Evolutionary conservation across 1,284 basidiomycete genomes (phyloP).

Genomic region (Microbotryum scabiosae): DNA sequence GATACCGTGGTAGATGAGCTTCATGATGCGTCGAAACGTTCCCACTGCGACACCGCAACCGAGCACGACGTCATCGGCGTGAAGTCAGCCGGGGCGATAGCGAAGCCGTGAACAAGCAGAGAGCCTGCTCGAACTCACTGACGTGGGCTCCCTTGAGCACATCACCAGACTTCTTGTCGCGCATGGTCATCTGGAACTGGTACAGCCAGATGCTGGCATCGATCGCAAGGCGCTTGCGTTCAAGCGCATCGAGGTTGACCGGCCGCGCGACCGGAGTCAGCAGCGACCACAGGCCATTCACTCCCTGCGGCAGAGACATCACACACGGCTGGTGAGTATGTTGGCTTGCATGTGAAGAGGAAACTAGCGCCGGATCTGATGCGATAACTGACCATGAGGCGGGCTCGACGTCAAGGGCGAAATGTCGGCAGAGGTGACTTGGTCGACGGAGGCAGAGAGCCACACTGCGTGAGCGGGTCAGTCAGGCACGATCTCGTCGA

Average conservation of each 20-base stretch:
- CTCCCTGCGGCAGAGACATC: slow-evolving; percentile 51
- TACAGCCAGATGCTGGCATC: slow-evolving; percentile 99
- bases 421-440: no score
- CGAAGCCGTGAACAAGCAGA: no score
- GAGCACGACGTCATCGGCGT: not conserved
- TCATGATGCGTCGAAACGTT: slow-evolving; percentile 64
- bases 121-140: slow-evolving; percentile 9
- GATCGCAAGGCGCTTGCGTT: slow-evolving; percentile 84
- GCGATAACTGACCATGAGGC: no score
- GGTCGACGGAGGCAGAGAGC: no score
- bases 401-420: no score
- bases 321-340: not conserved
- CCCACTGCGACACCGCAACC: slow-evolving; percentile 16
- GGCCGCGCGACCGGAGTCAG: slow-evolving; percentile 80
- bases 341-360: no score
- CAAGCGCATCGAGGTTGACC: slow-evolving; percentile 74
- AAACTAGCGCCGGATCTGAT: no score
- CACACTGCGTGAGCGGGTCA: no score
- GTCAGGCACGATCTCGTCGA: no score
- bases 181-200: slow-evolving; percentile 97
- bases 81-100: no score
- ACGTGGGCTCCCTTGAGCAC: slow-evolving; percentile 90
- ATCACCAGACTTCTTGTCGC: slow-evolving; percentile 80
- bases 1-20: slow-evolving; percentile 91
- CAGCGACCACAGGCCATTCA: slow-evolving; percentile 90